Base-by-base conservation (phyloP, 1,139 yeast species). In the Taphrina pruni region DNA sequence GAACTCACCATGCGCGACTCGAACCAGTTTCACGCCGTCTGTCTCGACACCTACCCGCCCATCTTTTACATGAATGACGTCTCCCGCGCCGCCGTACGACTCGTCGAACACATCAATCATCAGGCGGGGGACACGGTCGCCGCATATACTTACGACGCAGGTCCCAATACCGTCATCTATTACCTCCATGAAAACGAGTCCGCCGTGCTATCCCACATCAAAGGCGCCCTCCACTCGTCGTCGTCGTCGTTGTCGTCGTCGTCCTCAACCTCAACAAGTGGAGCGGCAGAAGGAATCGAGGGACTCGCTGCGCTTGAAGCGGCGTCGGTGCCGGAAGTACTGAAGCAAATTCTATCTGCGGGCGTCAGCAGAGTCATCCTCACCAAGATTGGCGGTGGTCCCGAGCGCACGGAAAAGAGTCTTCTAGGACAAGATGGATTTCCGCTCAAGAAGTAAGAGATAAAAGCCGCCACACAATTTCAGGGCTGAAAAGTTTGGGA, bases 61-160 rank as follows among this genome's bases (percentile, higher is more conserved):
- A 94, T 94, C 72, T 93, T 92, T 78, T 94, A 94, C 81, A 82
- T 94, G 81, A 94, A 92, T 78, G 99, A 95, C 78, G 90, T 96
- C n/a, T 92, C 98, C 17, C 90, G 89, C 75, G 88, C 88, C 72
- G 87, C 93, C 76, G 90, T 95, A 74, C 90, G 89, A 75, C 82
- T 92, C 70, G 85, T 93, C 48, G 96, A 94, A 78, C 82, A 83
- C 70, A 86, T 94, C 78, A 94, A 94, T 77, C 87, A 83, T 73
- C 73, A 73, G 11, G 81, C 82, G 4, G 89, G 89, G 65, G 82
- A 84, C 75, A 84, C 84, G 20, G 83, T 92, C 69, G 97, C 97
- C 35, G 98, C 98, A 48, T 94, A 94, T 79, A 95, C 99, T 2
- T 94, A 89, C 77, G 99, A 94, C 79, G 99, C 99, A 51, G 99